These are phyloP conservation scores for Coix lacrymajobi DNA, from an alignment of 176 grass and related monocot genomes.

Conservation along the genomic window DNA sequence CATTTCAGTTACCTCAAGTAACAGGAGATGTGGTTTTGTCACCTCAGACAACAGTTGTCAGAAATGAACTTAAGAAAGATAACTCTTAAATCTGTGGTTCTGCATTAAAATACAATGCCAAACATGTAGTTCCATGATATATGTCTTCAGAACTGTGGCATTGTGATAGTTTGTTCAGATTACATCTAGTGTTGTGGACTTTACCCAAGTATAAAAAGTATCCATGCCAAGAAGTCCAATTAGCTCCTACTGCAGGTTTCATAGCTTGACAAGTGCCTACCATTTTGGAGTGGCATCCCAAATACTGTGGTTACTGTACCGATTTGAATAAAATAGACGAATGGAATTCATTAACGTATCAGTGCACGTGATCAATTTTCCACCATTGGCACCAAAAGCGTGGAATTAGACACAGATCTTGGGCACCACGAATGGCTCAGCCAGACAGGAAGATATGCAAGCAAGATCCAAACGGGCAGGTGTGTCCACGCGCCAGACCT, in stretches of 20 bases:
- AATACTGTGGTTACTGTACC: background rate
- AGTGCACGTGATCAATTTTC: background rate
- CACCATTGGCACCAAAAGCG: background rate
- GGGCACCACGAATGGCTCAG: background rate
- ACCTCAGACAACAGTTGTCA: background rate
- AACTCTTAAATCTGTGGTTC: background rate
- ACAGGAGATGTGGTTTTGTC: background rate
- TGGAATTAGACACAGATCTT: background rate
- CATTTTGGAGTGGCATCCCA: background rate
- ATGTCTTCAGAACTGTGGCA: background rate
- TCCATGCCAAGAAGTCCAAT: background rate
- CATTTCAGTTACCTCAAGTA: background rate
- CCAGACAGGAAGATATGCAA: background rate
- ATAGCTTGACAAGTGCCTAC: constrained; percentile 2
- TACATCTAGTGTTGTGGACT: background rate
- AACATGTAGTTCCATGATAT: background rate
- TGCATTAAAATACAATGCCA: background rate
- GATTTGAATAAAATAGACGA: background rate
- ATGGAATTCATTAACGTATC: background rate
- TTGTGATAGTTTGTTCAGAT: background rate
- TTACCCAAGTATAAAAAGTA: background rate
- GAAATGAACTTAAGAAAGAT: background rate
- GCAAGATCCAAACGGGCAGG: background rate
- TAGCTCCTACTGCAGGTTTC: background rate
- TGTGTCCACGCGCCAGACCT: constrained; percentile 29